Percentiles rank a stretch among this genome's conserved stretches.
These are phyloP conservation scores for Tylopilus intermedius DNA, from an alignment of 768 basidiomycete genomes.

Conservation along the genomic window DNA sequence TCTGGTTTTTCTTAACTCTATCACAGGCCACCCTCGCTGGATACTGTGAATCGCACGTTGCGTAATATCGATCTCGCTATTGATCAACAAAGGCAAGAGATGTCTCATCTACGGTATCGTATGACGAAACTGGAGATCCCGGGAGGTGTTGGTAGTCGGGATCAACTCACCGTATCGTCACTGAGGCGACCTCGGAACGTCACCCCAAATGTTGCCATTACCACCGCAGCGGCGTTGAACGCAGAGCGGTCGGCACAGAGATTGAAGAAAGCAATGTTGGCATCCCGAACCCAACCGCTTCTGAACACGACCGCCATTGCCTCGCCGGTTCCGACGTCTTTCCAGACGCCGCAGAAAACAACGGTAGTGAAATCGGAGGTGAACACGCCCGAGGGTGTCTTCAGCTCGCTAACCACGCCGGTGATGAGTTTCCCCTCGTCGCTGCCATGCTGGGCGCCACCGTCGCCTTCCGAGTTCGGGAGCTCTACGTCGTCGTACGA, in stretches of 20 bases:
- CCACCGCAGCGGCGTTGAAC: conserved; percentile 77
- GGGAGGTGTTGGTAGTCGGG: conserved; percentile 27
- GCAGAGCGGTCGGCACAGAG: conserved; percentile 70
- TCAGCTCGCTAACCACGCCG: conserved; percentile 17
- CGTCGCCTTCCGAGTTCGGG: conserved; percentile 15
- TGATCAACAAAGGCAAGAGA: conserved; percentile 52
- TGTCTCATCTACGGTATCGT: conserved; percentile 49
- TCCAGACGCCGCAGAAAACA: conserved; percentile 28
- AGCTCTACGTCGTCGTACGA: conserved; percentile 9
- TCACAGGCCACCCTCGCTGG: conserved; percentile 73
- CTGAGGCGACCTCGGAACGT: conserved; percentile 39
- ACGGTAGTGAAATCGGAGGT: conserved; percentile 4
- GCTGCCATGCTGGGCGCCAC: conserved; percentile 22
- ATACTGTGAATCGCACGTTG: conserved; percentile 77
- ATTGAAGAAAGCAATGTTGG: conserved; percentile 64
- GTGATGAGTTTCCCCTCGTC: conserved; percentile 24
- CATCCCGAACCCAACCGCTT: conserved; percentile 57
- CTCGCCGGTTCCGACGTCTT: conserved; percentile 19
- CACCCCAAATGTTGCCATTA: conserved; percentile 63
- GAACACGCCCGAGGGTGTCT: conserved; percentile 1
- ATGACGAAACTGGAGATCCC: conserved; percentile 47
- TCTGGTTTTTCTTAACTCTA: background rate
- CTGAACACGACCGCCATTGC: conserved; percentile 51
- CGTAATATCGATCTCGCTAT: conserved; percentile 78
- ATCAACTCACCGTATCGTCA: conserved; percentile 40